These are phyloP conservation scores for Lentinus tigrinus DNA, from an alignment of 768 basidiomycete species.

Conservation along the genomic window DNA sequence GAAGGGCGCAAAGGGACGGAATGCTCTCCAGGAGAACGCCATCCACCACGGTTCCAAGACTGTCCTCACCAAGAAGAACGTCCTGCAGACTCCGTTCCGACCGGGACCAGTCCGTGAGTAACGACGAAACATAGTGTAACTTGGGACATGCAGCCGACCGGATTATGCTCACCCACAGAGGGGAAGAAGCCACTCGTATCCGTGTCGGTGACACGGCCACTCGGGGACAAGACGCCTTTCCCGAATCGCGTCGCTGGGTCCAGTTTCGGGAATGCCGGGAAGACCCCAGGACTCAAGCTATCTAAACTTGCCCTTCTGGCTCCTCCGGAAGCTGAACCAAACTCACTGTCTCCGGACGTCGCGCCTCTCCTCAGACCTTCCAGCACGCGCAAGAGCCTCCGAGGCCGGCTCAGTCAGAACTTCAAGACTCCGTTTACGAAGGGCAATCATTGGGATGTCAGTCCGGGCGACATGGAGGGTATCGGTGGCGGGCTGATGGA, in stretches of 20 bases:
- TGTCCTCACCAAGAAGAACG: constrained; percentile 42
- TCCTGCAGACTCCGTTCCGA: constrained; percentile 35
- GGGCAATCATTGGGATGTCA: constrained; percentile 77
- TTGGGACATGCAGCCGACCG: too few relatives aligned
- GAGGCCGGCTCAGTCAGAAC: constrained; percentile 48
- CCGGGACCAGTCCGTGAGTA: constrained; percentile 30
- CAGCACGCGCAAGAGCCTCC: constrained; percentile 62
- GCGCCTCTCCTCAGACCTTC: constrained; percentile 56
- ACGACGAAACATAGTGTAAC: neutral
- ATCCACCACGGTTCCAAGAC: constrained; percentile 38
- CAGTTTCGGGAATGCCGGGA: constrained; percentile 33
- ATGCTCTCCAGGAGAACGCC: constrained; percentile 50
- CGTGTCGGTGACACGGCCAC: constrained; percentile 39
- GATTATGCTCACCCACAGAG: constrained; percentile 1
- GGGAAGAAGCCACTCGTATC: constrained; percentile 26
- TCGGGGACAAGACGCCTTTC: constrained; percentile 77
- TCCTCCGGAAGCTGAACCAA: constrained; percentile 23
- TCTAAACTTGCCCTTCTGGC: constrained; percentile 36
- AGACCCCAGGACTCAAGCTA: constrained; percentile 32
- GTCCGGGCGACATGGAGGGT: constrained; percentile 47
- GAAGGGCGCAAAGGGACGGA: constrained; percentile 36
- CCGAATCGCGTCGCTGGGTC: constrained; percentile 49
- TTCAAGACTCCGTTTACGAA: constrained; percentile 68
- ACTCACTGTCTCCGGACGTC: constrained; percentile 28
- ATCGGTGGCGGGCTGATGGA: constrained; percentile 21